Base-by-base conservation (phyloP, 2,329 filamentous ascomycete species). In the Aspergillus piperis region DNA sequence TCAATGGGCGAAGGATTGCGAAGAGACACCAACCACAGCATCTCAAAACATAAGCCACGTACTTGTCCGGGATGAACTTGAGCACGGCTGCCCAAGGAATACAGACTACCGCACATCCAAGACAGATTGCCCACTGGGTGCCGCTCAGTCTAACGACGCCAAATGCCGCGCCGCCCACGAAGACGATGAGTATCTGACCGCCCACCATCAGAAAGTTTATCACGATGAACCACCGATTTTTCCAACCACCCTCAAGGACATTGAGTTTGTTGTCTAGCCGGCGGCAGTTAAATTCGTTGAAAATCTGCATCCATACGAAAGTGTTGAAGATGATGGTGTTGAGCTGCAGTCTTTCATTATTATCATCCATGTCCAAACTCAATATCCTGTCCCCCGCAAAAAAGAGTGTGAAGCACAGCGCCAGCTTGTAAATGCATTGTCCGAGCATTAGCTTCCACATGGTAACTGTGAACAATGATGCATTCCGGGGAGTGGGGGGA, bases 381-480 rank as follows among this genome's bases (percentile, higher is more conserved):
- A 90, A 87, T 42, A 69, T 77, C 60, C 74, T 76, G 54, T 82
- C 84, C 1, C 61, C 44, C 27, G 85, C 91, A 68, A 92, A 97
- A 79, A 92, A 91, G 21, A 96, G 82, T 54, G 92, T 81, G 65
- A 96, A 88, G 0, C 92, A 88, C 19, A 87, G 86, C 2, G 81
- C 80, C 0, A 97, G 84, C 74, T 97, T 92, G 76, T 93, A 96
- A 62, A 96, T 83, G 1, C 91, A 86, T 76, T 97, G 92, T 2
- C 92, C 92, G 51, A 96, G 84, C 62, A 97, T 96, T 92, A 96
- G 96, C 83, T 97, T 97, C 92, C 93, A 96, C 93, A 97, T 97
- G 17, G 89, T 93, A 23, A 88, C 82, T 1, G 91, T 94, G 67
- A 97, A 92, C 7, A 92, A 79, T 5, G 88, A 81, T 5, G 88